Evolutionary conservation across 345 rosid species (phyloP).

Genomic region (Noccaea bulbosa): DNA sequence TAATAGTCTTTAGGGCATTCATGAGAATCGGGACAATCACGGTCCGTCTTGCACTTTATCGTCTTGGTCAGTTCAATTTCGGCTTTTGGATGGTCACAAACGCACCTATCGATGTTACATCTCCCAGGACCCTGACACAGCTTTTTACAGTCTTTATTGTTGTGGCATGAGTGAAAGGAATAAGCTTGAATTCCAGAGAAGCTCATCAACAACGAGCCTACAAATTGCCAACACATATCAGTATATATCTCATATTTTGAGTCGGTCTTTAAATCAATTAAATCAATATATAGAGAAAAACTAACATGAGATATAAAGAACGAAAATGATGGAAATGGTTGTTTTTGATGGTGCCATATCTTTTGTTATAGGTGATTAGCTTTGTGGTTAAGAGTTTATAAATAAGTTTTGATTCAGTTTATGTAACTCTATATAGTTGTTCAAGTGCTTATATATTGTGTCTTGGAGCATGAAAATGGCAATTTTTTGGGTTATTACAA

Average conservation of each 20-base stretch:
- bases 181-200: neutral
- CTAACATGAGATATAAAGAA: conserved; percentile 13
- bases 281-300: neutral
- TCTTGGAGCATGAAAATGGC: neutral
- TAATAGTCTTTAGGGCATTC: conserved; percentile 19
- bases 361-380: neutral
- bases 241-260: neutral
- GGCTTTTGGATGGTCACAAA: neutral
- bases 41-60: conserved; percentile 1
- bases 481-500: neutral
- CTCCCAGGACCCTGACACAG: neutral
- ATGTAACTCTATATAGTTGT: neutral
- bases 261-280: neutral
- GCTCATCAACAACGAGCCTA: conserved; percentile 18
- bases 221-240: neutral
- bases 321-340: neutral
- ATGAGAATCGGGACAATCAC: conserved; percentile 26
- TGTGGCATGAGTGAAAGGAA: neutral
- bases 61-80: neutral
- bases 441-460: conserved; percentile 9
- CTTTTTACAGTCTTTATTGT: neutral
- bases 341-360: conserved; percentile 14
- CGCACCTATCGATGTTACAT: neutral
- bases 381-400: conserved; percentile 1
- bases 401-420: conserved; percentile 2